Base-by-base conservation (phyloP, 164 flowering plant species). In the Umbellularia californica region DNA sequence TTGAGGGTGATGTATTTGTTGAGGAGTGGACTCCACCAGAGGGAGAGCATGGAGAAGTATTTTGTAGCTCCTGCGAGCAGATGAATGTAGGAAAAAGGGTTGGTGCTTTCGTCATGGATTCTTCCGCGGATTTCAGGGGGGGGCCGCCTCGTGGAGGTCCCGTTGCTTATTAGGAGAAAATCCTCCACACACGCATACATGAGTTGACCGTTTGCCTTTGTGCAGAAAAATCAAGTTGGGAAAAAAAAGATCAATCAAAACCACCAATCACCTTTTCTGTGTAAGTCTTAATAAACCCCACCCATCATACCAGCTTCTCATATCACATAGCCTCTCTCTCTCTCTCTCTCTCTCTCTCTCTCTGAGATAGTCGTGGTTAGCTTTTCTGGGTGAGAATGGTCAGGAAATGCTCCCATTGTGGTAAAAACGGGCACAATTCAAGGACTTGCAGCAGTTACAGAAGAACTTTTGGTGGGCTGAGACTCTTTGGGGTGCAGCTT, bases 331-430 rank as follows among this genome's bases (percentile, higher is more conserved):
- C 1, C 27, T 25, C 27, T 25, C 27, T 3, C 28, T 64, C 28
- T 64, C 28, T 64, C 30, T 64, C 27, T 64, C 27, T 64, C 17
- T 64, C 67, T 64, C 33, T 64, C 67, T 10, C 30, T 64, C 30
- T 64, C 30, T 64, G 14, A 72, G 30, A 71, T 64, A 71, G 41
- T 74, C 55, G 23, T 70, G 15, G 65, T 71, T 63, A 13, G 25
- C 28, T 64, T 25, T 22, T 4, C 28, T 12, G 28, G 28, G 12
- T 23, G 25, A 81, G 73, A 74, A 91, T 91, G 95, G 93, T 84
- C 41, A 91, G 96, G 75, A 91, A 87, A 80, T 91, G 96, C 82
- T 91, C 96, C 69, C 92, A 85, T 79, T 91, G 96, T 84, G 93
- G 97, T 70, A 89, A 88, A 84, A 81, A 82, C 62, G 97, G 97